phyloP scores from a whole-genome alignment of 495 filamentous ascomycete genomes.

The Penicillium subrubescens region DNA sequence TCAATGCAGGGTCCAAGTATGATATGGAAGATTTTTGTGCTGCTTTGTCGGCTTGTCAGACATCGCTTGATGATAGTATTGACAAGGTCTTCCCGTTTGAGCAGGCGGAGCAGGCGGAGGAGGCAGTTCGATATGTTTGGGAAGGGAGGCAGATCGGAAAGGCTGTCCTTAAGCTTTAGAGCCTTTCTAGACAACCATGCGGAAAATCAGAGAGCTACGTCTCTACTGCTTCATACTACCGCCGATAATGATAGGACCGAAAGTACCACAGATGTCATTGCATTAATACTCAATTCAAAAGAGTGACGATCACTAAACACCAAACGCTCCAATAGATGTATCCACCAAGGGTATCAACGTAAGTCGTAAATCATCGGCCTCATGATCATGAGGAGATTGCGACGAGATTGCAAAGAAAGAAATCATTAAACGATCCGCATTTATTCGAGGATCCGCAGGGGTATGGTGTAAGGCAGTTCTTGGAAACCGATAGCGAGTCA shows the following conservation, averaged over 20 bases:
- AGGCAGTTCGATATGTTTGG: too few relatives aligned
- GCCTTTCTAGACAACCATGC: background rate
- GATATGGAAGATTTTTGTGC: background rate
- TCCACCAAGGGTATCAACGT: conserved; percentile 35
- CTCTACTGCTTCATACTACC: too few relatives aligned
- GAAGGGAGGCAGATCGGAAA: too few relatives aligned
- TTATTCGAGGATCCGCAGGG: background rate
- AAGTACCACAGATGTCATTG: too few relatives aligned
- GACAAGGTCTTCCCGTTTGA: too few relatives aligned
- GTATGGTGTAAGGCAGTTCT: too few relatives aligned
- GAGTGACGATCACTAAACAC: conserved; percentile 19
- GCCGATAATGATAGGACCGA: too few relatives aligned
- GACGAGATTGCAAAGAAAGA: conserved; percentile 13
- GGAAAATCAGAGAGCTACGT: too few relatives aligned
- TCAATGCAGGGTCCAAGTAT: background rate
- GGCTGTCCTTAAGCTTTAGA: too few relatives aligned
- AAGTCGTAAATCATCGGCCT: conserved; percentile 30
- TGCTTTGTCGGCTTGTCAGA: too few relatives aligned
- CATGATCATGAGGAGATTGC: conserved; percentile 22
- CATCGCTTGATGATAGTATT: too few relatives aligned
- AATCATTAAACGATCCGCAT: conserved; percentile 15
- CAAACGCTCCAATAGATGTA: conserved; percentile 17
- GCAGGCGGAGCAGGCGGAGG: too few relatives aligned
- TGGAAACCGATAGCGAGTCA: background rate
- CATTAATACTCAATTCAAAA: background rate